Base-by-base conservation (phyloP, 257 asterid genomes). In the Nicotiana tabacum region DNA sequence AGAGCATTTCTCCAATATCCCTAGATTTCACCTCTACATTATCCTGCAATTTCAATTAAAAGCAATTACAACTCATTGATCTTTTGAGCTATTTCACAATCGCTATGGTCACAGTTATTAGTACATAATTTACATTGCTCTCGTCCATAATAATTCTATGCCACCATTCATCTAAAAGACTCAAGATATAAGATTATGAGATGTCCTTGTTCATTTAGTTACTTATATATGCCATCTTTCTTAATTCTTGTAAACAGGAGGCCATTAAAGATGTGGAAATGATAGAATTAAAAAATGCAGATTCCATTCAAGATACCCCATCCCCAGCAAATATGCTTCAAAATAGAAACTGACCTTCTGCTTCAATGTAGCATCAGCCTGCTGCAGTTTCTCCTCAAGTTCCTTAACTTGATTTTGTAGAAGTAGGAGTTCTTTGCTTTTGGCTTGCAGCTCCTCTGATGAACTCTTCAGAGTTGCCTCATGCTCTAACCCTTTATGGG, bases 291-390 rank as follows among this genome's bases (percentile, higher is more conserved):
- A 27, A 65, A 48, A 15, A 48, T 46, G 78, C 21, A 70, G 57
- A n/a, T 24, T 72, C 61, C 24, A 32, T 21, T 46, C 12, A 30
- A 66, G 46, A 72, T 74, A 24, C 6, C 51, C 11, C 11, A 43
- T 8, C 51, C 37, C 60, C 6, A 48, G 62, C 27, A 74, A 48
- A 48, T 48, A 48, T 12, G 43, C 13, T 74, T 74, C 80, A 74
- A 18, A 65, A 53, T 68, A 78, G 77, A 86, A 39, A 78, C 83
- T 83, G 70, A 93, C 99, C 97, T 90, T 90, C 83, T 89, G 95
- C 87, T 94, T 95, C 64, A 85, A 81, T 87, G 87, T 90, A 69
- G 94, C 87, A 78, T 93, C 96, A 77, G 91, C 92, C 27, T 88
- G 77, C 90, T 78, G 82, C n/a, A 78, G n/a, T 53, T 66, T 81